Base-by-base conservation (phyloP, 2,329 filamentous ascomycete species). In the Apiospora pterosperma region DNA sequence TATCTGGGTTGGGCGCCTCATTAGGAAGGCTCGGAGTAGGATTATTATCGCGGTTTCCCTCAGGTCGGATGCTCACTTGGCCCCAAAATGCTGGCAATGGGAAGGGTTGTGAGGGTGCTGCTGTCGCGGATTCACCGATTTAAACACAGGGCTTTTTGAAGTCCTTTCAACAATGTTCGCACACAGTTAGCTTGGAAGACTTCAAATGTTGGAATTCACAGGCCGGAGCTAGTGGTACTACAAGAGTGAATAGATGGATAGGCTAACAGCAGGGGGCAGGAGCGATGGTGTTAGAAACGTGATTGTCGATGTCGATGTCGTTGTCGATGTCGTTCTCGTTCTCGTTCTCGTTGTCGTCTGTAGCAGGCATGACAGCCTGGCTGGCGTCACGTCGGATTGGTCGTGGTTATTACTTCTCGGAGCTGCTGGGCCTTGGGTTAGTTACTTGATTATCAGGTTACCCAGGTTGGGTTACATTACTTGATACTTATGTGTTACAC, bases 1-100 rank as follows among this genome's bases (percentile, higher is more conserved):
- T 61, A 61, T 63, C 36, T 58, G 60, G 61, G 21, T 61, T 63
- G 67, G 66, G 60, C 64, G 66, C 67, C 67, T 73, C 73, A 74
- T 74, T 63, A 65, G 70, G 72, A 72, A 73, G 68, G 68, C 62
- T 64, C 68, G 25, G 48, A 25, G 25, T 28, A 52, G 48, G 16
- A n/a, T 10, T 55, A 34, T 62, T 36, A n/a, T 34, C 16, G 48
- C 48, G 28, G 48, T n/a, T 55, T 55, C 48, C 48, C 48, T 34
- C 48, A 55, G 48, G 62, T 31, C 55, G 63, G 42, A 62, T 42
- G 60, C 38, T 21, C 34, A 44, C n/a, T 28, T 14, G 38, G n/a
- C 38, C 38, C 12, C 23, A 12, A 21, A 34, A n/a, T 11, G 25
- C 34, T 16, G 48, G 25, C 48, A 36, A 16, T n/a, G n/a, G 19